Evolutionary conservation across 495 filamentous ascomycete species (phyloP).

Genomic region (Evernia prunastri): DNA sequence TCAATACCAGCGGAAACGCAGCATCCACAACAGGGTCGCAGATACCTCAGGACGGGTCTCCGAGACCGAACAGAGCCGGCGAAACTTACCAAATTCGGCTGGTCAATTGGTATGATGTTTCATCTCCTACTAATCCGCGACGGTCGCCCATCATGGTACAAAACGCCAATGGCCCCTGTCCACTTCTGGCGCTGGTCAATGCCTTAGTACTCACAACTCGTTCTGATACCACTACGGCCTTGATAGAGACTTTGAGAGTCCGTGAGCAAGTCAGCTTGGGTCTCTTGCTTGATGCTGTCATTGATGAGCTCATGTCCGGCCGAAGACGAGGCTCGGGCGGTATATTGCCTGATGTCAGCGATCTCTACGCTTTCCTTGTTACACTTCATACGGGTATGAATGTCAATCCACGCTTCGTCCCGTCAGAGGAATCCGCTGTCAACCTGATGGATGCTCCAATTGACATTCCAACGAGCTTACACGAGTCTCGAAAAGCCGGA

Average conservation of each 20-base stretch:
- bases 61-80: slow-evolving; percentile 40
- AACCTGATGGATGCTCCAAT: slow-evolving; percentile 39
- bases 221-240: slow-evolving; percentile 53
- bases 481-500: slow-evolving; percentile 51
- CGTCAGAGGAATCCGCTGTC: slow-evolving; percentile 37
- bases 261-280: slow-evolving; percentile 85
- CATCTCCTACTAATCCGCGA: slow-evolving; percentile 36
- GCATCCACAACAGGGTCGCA: slow-evolving; percentile 20
- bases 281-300: slow-evolving; percentile 32
- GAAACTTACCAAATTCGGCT: slow-evolving; percentile 69
- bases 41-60: slow-evolving; percentile 35
- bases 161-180: slow-evolving; percentile 91
- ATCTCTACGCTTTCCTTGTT: slow-evolving; percentile 79
- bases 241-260: slow-evolving; percentile 66
- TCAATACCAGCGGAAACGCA: background rate
- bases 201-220: slow-evolving; percentile 77
- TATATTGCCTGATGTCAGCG: slow-evolving; percentile 74
- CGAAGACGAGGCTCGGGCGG: slow-evolving; percentile 42
- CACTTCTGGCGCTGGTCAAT: slow-evolving; percentile 88
- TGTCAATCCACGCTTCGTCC: slow-evolving; percentile 81
- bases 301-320: slow-evolving; percentile 82
- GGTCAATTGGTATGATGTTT: slow-evolving; percentile 54
- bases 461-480: slow-evolving; percentile 29
- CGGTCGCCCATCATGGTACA: slow-evolving; percentile 79
- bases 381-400: slow-evolving; percentile 97